These are phyloP conservation scores for Bjerkandera adusta DNA, from an alignment of 1,284 basidiomycete species.

Conservation along the genomic window DNA sequence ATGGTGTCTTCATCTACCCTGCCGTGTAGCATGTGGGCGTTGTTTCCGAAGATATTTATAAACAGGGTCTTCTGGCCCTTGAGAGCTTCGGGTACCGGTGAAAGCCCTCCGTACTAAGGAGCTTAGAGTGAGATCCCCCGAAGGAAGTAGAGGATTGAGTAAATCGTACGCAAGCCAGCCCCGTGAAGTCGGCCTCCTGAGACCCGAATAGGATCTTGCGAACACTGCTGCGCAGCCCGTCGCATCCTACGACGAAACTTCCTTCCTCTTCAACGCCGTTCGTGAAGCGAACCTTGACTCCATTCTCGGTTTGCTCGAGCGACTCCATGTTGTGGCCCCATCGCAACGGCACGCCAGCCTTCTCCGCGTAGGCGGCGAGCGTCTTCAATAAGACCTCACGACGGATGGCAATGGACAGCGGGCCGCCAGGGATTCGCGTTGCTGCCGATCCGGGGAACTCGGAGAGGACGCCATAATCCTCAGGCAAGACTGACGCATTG, in stretches of 20 bases:
- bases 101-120: conserved; percentile 36
- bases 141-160: background rate
- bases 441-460: conserved; percentile 22
- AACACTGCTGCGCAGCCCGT: conserved; percentile 44
- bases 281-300: conserved; percentile 35
- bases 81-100: conserved; percentile 26
- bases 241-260: conserved; percentile 43
- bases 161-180: conserved; percentile 29
- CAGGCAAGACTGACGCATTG: conserved; percentile 31
- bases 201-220: conserved; percentile 38
- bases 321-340: conserved; percentile 35
- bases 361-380: conserved; percentile 32
- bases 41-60: conserved; percentile 37
- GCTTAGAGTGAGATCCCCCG: too few relatives aligned
- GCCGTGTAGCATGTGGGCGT: conserved; percentile 39
- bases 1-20: conserved; percentile 30
- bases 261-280: conserved; percentile 35
- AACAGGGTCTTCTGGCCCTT: conserved; percentile 17
- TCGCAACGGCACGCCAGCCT: conserved; percentile 34
- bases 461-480: conserved; percentile 32
- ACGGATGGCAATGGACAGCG: conserved; percentile 17
- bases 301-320: conserved; percentile 32
- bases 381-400: conserved; percentile 33
- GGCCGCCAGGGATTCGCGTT: conserved; percentile 5
- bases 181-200: conserved; percentile 37